Evolutionary conservation across 768 basidiomycete species (phyloP).

Genomic region (Calocera viscosa): DNA sequence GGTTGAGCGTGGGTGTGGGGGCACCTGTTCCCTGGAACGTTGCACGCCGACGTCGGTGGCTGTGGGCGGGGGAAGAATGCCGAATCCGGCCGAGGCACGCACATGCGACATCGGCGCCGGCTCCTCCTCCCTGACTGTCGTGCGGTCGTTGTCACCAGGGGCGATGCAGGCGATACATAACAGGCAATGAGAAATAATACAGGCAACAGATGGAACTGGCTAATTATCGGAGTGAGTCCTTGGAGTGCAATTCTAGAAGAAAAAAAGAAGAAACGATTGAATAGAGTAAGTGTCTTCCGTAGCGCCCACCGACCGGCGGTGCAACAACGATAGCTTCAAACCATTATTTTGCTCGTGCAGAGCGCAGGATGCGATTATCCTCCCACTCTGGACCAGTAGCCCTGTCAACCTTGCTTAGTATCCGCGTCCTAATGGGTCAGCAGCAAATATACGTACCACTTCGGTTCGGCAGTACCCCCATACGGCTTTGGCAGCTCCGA

Average conservation of each 20-base stretch:
- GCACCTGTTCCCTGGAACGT: slow-evolving; percentile 1
- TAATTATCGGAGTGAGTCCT: not conserved
- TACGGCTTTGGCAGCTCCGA: slow-evolving; percentile 55
- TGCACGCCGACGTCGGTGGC: not conserved
- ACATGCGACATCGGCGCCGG: not conserved
- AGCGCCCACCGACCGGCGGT: no score
- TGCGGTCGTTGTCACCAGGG: not conserved
- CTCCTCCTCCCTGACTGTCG: not conserved
- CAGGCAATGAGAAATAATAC: not conserved
- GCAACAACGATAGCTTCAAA: no score
- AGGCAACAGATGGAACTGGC: not conserved
- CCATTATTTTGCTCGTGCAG: not conserved
- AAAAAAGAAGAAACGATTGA: no score
- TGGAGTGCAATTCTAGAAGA: no score
- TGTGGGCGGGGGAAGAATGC: not conserved
- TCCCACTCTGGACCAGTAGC: not conserved
- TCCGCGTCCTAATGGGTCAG: not conserved
- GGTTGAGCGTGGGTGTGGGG: not conserved
- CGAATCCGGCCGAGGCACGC: slow-evolving; percentile 1
- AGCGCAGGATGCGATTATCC: not conserved
- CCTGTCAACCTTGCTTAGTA: not conserved
- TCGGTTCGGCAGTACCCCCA: slow-evolving; percentile 45
- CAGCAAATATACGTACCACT: not conserved
- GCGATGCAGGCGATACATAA: not conserved
- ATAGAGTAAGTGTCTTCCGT: no score